Evolutionary conservation across 1,139 yeast species (phyloP).

Genomic region (Martiniozyma asiatica): DNA sequence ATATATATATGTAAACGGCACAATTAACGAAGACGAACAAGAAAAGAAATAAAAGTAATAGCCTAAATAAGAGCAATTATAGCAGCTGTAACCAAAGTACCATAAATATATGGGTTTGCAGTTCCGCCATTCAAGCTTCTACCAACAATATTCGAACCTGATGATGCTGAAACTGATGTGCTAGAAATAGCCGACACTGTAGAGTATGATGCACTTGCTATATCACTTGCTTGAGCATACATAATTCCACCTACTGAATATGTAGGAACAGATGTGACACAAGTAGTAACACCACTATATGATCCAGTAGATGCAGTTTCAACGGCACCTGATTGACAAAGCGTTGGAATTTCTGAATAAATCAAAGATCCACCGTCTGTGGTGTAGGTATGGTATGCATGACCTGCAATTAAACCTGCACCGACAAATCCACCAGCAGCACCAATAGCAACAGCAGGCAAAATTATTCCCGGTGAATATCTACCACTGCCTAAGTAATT

Average conservation of each 20-base stretch:
- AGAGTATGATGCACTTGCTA: conserved; percentile 5
- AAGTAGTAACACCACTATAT: conserved; percentile 5
- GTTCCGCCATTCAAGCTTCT: no score
- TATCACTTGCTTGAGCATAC: conserved; percentile 4
- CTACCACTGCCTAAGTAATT: conserved; percentile 1
- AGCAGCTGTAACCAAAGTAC: no score
- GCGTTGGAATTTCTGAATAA: conserved; percentile 5
- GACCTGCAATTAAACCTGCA: conserved; percentile 9
- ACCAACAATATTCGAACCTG: no score
- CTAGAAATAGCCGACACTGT: conserved; percentile 5
- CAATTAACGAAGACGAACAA: no score
- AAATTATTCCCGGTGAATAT: conserved; percentile 4
- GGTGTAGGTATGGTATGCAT: conserved; percentile 6
- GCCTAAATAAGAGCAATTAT: no score
- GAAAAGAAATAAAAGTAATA: no score
- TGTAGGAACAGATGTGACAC: conserved; percentile 1
- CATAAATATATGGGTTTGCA: no score
- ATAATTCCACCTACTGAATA: conserved; percentile 2
- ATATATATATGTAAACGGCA: no score
- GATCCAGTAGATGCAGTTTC: conserved; percentile 4
- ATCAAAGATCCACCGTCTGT: conserved; percentile 2
- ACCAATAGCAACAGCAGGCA: no score
- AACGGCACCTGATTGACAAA: conserved; percentile 4
- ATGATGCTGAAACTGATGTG: neutral
- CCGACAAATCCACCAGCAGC: conserved; percentile 6